A percentile compares a stretch with the other conserved stretches of the same genome.
Evolutionary conservation across 495 filamentous ascomycete genomes (phyloP).

Genomic region (Durotheca rogersii): DNA sequence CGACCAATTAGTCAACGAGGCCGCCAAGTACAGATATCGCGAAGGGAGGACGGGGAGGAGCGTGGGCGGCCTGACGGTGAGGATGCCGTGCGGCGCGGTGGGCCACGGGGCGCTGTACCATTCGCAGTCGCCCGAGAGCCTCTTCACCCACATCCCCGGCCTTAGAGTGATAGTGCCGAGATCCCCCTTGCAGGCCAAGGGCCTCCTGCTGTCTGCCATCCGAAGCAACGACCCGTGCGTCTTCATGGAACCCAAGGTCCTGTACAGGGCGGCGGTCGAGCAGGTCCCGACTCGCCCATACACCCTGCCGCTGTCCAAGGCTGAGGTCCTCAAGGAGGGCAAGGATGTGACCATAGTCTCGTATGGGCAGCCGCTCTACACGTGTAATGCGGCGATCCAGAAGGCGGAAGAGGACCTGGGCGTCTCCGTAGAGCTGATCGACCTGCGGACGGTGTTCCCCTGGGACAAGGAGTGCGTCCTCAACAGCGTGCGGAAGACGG

Average conservation of each 20-base stretch:
- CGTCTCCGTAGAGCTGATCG: constrained; percentile 82
- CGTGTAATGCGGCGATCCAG: constrained; percentile 75
- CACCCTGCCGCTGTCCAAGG: constrained; percentile 80
- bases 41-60: constrained; percentile 70
- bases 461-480: constrained; percentile 89
- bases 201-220: constrained; percentile 79
- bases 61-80: constrained; percentile 77
- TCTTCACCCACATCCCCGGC: constrained; percentile 92
- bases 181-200: constrained; percentile 89
- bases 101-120: constrained; percentile 98
- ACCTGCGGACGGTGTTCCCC: constrained; percentile 88
- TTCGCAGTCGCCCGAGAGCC: constrained; percentile 86
- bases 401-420: constrained; percentile 80
- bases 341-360: constrained; percentile 83
- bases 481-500: constrained; percentile 85
- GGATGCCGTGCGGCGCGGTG: constrained; percentile 93
- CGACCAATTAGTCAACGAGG: constrained; percentile 97
- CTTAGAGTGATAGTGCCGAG: constrained; percentile 87
- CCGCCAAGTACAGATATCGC: constrained; percentile 87
- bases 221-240: constrained; percentile 84
- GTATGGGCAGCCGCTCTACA: constrained; percentile 91
- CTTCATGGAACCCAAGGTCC: constrained; percentile 95
- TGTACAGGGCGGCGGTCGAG: constrained; percentile 93
- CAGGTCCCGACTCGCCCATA: constrained; percentile 86
- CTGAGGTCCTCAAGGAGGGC: constrained; percentile 83